Evolutionary conservation across 768 basidiomycete genomes (phyloP), one percentile per base, ranked within the genome.

Genomic region (Phylloporus rhodoxanthus): DNA sequence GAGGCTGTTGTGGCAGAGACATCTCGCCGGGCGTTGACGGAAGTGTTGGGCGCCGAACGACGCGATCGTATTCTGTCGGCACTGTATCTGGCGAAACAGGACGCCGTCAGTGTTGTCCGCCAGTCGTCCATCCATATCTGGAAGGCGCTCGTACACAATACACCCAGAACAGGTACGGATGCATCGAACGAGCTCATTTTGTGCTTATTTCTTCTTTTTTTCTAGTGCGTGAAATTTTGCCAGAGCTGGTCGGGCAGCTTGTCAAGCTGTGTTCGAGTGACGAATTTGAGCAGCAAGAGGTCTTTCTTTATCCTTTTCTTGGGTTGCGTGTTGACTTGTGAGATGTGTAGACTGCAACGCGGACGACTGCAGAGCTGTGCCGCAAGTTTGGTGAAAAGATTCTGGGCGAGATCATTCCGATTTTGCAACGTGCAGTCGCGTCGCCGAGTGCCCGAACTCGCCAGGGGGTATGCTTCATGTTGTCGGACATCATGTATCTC

Each of bases 91-190:
- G 89, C 93, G 46, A 84, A 94, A 40, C 95, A 98, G 66, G 96
- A 98, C 67, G 78, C 88, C 11, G 90, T 96, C 56, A 83, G 81
- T 36, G 79, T 84, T 39, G 94, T 98, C 32, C 83, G 95, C 34
- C 89, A 91, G 64, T 82, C 91, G 2, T 89, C 94, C 0, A 81
- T 95, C 39, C 91, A 91, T 50, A 96, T 98, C 55, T 99, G 96
- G 96, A 98, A 98, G 70, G 95, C 92, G 4, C 75, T 98, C 54
- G 94, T 99, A 9, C 81, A 91, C 65, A 98, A 95, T 59, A 95
- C 92, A 0, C 93, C 91, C 5, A 76, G 86, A 39, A 95, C 92
- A 56, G 85, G 91, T 91, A 63, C 49, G 72, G 14, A 15, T 2
- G 2, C 1, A 0, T 30, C 15, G 20, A 4, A 23, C 8, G 2